These are phyloP conservation scores for Platanthera guangdongensis DNA, from an alignment of 106 monocot genomes.

Conservation along the genomic window DNA sequence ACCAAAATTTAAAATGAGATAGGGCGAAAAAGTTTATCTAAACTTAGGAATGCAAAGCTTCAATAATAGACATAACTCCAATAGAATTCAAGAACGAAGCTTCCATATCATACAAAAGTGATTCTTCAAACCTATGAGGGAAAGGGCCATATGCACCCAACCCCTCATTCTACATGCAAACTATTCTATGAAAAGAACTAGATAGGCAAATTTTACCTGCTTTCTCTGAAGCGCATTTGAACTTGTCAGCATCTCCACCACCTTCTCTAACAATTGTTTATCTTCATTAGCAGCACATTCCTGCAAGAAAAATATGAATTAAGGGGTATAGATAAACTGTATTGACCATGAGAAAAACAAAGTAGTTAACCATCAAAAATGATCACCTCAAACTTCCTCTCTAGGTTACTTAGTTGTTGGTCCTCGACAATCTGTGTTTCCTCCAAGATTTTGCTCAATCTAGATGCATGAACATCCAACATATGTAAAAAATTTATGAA, in stretches of 20 bases:
- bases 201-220: constrained; percentile 30
- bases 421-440: constrained; percentile 56
- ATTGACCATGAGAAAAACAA: not conserved
- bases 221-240: constrained; percentile 61
- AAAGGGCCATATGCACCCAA: no score
- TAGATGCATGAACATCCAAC: constrained; percentile 52
- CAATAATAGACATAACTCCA: no score
- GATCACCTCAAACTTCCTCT: constrained; percentile 80
- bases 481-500: constrained; percentile 55
- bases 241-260: constrained; percentile 62
- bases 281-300: constrained; percentile 74
- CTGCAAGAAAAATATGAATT: constrained; percentile 23
- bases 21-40: no score
- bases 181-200: not conserved
- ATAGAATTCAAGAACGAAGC: no score
- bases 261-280: constrained; percentile 62
- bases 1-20: no score
- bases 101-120: no score
- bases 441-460: constrained; percentile 53
- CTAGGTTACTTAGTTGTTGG: constrained; percentile 60
- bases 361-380: not conserved
- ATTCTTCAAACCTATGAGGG: no score
- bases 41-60: no score
- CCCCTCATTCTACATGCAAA: no score
- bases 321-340: not conserved